Evolutionary conservation across 768 basidiomycete genomes (phyloP).

Genomic region (Tricholoma terreum): DNA sequence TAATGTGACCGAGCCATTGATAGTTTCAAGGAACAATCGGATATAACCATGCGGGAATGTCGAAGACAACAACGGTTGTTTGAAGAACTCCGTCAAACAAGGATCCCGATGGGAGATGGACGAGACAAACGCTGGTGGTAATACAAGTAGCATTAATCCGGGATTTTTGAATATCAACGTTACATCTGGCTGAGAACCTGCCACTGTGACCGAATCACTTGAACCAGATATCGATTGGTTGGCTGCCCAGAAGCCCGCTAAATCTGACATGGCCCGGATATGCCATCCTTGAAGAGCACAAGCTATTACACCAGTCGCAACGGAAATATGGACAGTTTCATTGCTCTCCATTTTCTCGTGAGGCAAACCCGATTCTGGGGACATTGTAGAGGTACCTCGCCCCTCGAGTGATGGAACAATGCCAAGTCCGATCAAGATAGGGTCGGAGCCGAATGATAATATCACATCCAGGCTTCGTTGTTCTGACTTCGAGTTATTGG

Average conservation of each 20-base stretch:
- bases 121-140: constrained; percentile 34
- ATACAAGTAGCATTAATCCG: constrained; percentile 47
- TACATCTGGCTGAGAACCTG: constrained; percentile 1
- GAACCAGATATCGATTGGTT: constrained; percentile 8
- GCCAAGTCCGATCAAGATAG: constrained; percentile 53
- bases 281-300: constrained; percentile 57
- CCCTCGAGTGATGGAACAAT: constrained; percentile 37
- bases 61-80: constrained; percentile 59
- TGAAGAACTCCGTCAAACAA: constrained; percentile 42
- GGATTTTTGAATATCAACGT: constrained; percentile 14
- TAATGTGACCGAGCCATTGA: constrained; percentile 27
- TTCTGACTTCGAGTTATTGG: background rate
- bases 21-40: constrained; percentile 48
- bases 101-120: constrained; percentile 9
- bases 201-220: background rate
- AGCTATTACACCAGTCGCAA: constrained; percentile 50
- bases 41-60: constrained; percentile 45
- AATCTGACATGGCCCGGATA: constrained; percentile 44
- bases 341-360: constrained; percentile 3
- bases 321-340: constrained; percentile 37
- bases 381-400: background rate
- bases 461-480: constrained; percentile 32
- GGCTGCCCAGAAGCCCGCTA: constrained; percentile 33
- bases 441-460: constrained; percentile 60
- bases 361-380: constrained; percentile 8